Evolutionary conservation across 106 monocot genomes (phyloP).

Genomic region (Phalaenopsis aphrodite): DNA sequence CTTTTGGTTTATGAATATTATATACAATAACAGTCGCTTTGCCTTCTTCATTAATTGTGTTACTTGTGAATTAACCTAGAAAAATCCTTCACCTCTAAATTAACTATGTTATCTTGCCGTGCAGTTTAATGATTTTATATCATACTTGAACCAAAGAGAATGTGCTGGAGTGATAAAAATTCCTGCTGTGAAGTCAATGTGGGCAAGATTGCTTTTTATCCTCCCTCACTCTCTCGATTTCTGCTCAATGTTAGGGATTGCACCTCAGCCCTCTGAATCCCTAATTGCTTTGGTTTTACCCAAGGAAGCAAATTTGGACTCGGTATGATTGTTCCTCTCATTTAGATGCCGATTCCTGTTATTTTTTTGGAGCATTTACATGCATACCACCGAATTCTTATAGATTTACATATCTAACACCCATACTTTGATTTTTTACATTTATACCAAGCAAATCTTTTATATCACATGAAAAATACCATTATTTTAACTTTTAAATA

Average conservation of each 20-base stretch:
- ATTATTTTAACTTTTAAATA: too few relatives aligned
- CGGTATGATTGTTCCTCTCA: not conserved
- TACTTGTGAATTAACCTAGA: too few relatives aligned
- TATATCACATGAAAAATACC: too few relatives aligned
- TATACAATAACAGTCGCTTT: not conserved
- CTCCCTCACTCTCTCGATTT: slow-evolving; percentile 56
- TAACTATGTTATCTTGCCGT: slow-evolving; percentile 2
- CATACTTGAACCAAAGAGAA: slow-evolving; percentile 86
- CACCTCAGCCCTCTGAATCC: slow-evolving; percentile 49
- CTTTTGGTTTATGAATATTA: too few relatives aligned
- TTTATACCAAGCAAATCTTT: too few relatives aligned
- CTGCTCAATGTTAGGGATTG: slow-evolving; percentile 59
- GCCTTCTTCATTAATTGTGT: not conserved
- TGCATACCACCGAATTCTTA: too few relatives aligned
- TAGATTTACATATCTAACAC: too few relatives aligned
- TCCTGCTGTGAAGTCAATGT: slow-evolving; percentile 48
- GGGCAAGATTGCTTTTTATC: slow-evolving; percentile 90
- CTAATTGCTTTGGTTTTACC: slow-evolving; percentile 75
- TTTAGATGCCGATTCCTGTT: not conserved
- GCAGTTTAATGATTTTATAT: slow-evolving; percentile 84
- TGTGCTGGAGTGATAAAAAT: slow-evolving; percentile 96
- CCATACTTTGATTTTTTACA: too few relatives aligned
- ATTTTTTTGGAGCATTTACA: not conserved
- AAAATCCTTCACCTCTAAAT: not conserved
- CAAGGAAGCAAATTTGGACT: slow-evolving; percentile 57